Evolutionary conservation across 2,329 filamentous ascomycete species (phyloP).

Genomic region (Ceratocystis huliohia): DNA sequence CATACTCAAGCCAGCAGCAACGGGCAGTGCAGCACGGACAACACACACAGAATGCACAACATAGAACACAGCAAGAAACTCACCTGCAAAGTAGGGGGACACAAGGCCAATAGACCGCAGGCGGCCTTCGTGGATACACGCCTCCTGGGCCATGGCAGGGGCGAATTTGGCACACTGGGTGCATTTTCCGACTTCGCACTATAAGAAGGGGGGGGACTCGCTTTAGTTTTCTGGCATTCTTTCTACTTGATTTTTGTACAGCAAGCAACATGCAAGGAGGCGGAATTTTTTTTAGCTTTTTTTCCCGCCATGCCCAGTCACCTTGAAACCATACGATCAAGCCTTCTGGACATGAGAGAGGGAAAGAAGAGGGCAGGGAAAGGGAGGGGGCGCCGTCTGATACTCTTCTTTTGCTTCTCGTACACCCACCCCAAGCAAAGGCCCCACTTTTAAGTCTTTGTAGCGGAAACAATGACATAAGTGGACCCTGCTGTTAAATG

Average conservation of each 20-base stretch:
- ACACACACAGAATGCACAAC: not conserved
- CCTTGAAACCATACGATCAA: not conserved
- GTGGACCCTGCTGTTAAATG: not conserved
- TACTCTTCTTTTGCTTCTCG: not conserved
- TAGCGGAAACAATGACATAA: not conserved
- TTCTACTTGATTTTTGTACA: not conserved
- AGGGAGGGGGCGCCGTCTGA: constrained; percentile 9
- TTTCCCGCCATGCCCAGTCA: not conserved
- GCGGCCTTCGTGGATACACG: constrained; percentile 16
- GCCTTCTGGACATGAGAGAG: not conserved
- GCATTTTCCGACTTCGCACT: constrained; percentile 17
- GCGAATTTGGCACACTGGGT: constrained; percentile 14
- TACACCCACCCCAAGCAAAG: constrained; percentile 7
- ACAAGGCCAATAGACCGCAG: constrained; percentile 12
- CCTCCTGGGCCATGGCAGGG: constrained; percentile 11
- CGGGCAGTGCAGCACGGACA: not conserved
- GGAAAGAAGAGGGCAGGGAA: not conserved
- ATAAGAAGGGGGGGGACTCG: constrained; percentile 10
- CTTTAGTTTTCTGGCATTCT: not conserved
- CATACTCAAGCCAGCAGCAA: not conserved
- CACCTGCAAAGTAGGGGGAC: constrained; percentile 12
- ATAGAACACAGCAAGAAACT: constrained; percentile 6
- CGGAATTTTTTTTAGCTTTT: no score
- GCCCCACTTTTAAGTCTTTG: not conserved
- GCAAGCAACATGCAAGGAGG: not conserved